Evolutionary conservation across 345 rosid genomes (phyloP).

Genomic region (Citrus medica): DNA sequence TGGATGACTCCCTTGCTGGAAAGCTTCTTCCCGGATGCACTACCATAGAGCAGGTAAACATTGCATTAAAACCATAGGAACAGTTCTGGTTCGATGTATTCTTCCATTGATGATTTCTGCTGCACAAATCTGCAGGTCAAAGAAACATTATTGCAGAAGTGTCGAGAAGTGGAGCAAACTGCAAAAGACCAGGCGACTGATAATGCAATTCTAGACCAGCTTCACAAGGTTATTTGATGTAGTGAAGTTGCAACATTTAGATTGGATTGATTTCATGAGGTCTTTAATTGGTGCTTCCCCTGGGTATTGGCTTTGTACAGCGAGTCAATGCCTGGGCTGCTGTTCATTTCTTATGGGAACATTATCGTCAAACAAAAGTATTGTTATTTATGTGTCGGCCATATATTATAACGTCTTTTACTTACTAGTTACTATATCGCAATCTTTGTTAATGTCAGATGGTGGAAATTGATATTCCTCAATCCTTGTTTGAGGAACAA

Average conservation of each 20-base stretch:
- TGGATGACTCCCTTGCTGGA: slow-evolving; percentile 82
- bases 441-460: slow-evolving; percentile 40
- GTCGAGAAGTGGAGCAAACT: slow-evolving; percentile 67
- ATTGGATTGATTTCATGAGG: slow-evolving; percentile 7
- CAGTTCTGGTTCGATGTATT: not conserved
- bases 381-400: not conserved
- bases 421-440: not conserved
- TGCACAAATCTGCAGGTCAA: slow-evolving; percentile 55
- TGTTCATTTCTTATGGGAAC: not conserved
- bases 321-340: not conserved
- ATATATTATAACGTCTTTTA: not conserved
- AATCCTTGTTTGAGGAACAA: slow-evolving; percentile 89
- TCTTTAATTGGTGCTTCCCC: slow-evolving; percentile 6
- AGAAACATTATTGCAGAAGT: slow-evolving; percentile 63
- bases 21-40: slow-evolving; percentile 83
- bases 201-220: slow-evolving; percentile 86
- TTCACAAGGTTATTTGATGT: slow-evolving; percentile 53
- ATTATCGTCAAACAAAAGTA: not conserved
- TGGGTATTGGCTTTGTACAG: not conserved
- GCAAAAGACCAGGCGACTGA: slow-evolving; percentile 94
- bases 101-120: slow-evolving; percentile 1
- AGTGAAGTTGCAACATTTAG: slow-evolving; percentile 11
- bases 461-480: slow-evolving; percentile 90
- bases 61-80: not conserved
- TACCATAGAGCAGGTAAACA: slow-evolving; percentile 63